Evolutionary conservation across 179 eudicot genomes (phyloP), one percentile per base, ranked within the genome.

Genomic region (Actinidia arguta): DNA sequence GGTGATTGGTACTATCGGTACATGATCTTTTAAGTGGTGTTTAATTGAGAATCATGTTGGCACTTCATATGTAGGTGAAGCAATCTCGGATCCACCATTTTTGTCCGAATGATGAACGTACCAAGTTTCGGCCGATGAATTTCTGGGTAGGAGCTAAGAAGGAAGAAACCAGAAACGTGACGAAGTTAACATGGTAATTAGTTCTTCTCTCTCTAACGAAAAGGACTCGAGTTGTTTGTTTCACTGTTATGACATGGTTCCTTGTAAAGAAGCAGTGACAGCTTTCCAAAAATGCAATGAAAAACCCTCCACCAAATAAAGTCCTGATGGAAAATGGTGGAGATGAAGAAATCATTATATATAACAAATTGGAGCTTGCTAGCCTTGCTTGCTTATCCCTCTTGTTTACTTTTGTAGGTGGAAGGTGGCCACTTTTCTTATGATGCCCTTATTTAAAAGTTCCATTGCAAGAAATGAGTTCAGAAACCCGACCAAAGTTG

Each of bases 1-100:
- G 11, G 44, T 66, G 71, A 66, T 66, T n/a, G 69, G 44, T 4
- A 64, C 44, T 67, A 16, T 69, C 42, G 73, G 24, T 39, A 64
- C 42, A 64, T 64, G 42, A 25, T 25, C 17, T 25, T 16, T 25
- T 27, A 9, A 1, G 27, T 17, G 10, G 73, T 17, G 50, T 36
- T 42, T 27, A 39, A n/a, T 3, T 8, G 47, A 12, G 27, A 54
- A 59, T 55, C 69, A 36, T 79, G 74, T 48, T 79, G 48, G 48
- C 62, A n/a, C 3, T 52, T 16, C 25, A 16, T 54, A 20, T 52
- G 36, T 54, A 91, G 93, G 93, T 52, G 93, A 89, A 82, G 90
- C 91, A 12, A 90, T 89, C 76, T 84, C 73, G 63, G 91, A 91
- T 70, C 85, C 78, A 55, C 87, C 80, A 77, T 54, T 75, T 44